Base-by-base conservation (phyloP, 345 rosid species). In the Schrenkiella parvula region DNA sequence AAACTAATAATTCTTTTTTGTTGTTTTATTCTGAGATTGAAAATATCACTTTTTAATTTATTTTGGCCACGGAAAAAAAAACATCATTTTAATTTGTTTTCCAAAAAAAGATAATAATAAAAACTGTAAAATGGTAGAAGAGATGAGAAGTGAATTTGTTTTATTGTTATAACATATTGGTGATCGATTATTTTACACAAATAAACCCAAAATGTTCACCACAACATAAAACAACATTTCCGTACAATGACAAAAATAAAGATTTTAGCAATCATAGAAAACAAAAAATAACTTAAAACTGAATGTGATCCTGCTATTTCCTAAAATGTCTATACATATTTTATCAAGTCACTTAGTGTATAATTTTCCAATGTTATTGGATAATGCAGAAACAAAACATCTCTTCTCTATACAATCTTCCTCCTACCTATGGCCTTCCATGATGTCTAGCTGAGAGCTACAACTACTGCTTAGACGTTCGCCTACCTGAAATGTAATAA, bases 361-460 rank as follows among this genome's bases (percentile, higher is more conserved):
- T 41, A 31, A 19, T 46, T 70, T 58, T 46, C 56, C 70, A 64
- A 43, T 41, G 35, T 42, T 51, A 17, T 39, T 63, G 28, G 55
- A 63, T 42, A 38, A 50, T 51, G 68, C 64, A 75, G n/a, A 31
- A 61, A 63, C 23, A 65, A 75, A 34, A 75, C 51, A 54, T 64
- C 11, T 22, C 22, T 38, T 52, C 37, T 31, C 75, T 76, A 38
- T 76, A 76, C 79, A 76, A 76, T 69, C 56, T 43, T 41, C 56
- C 25, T 53, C 38, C 64, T 61, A 54, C 58, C 60, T 54, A 61
- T 69, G 4, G 5, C 52, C 64, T 28, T 25, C 51, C 52, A 4
- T 62, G 23, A 47, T 32, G 23, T 32, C 50, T 25, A 41, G 64
- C 54, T 28, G 38, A 51, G 57, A 60, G 64, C 35, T 52, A 69